Percentiles rank a stretch among this genome's conserved stretches.
Conservation (phyloP, 345 rosid species). For the Citrus sinensis region DVS_A1.0 CM039163.1:41718001-41718500, state of each 20-base stretch:
- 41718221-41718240: slow-evolving; percentile 1
- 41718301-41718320: neutral
- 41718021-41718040: neutral
- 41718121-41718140: slow-evolving; percentile 38
- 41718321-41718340: neutral
- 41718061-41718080: slow-evolving; percentile 12
- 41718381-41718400: neutral
- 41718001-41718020: slow-evolving; percentile 1
- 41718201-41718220: slow-evolving; percentile 10
- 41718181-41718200: slow-evolving; percentile 55
- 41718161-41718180: slow-evolving; percentile 55
- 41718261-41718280: neutral
- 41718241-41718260: neutral
- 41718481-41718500: neutral
- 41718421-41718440: neutral
- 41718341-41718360: neutral
- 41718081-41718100: slow-evolving; percentile 1
- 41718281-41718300: neutral
- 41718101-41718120: slow-evolving; percentile 35
- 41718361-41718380: neutral
- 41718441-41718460: neutral
- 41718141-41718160: slow-evolving; percentile 46
- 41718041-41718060: neutral
- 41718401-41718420: neutral
- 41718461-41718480: neutral